Evolutionary conservation across 108 stramenopile species (phyloP), one percentile per base, ranked within the genome.

Genomic region (Asterionellopsis glacialis): DNA sequence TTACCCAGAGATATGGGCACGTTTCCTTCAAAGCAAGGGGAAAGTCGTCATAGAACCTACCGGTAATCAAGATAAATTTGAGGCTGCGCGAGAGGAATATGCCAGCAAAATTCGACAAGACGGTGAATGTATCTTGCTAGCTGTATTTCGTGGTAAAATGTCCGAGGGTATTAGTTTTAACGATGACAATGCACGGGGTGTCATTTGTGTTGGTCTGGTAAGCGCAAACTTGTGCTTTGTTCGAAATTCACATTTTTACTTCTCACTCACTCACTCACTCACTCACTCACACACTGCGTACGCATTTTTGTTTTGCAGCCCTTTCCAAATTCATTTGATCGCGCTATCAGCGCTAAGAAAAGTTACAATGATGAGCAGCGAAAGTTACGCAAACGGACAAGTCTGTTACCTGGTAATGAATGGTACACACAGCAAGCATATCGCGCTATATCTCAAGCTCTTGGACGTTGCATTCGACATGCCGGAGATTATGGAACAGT

Each of bases 341-440:
- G 81, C 11, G 51, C 76, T 11, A 69, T 93, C 42, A 77, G 68
- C 58, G 74, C 84, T 48, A 95, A 95, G 76, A 69, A 60, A 56
- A 41, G 50, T 22, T 95, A 88, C 80, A 93, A 93, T 63, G 81
- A 92, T 57, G 84, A 88, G 43, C 85, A 88, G 50, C 59, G 83
- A 14, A 76, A 67, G 44, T 49, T 79, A 11, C 57, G 62, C 23
- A 64, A 75, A 11, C 68, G 85, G 2, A 82, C 61, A 12, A 69
- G 64, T 51, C 59, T 93, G 28, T 73, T 94, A 4, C 82, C 84
- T 10, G 95, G 95, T 0, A 11, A 43, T 1, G 84, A 90, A 28
- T 96, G 92, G 93, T 96, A 96, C 66, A n/a, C 68, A 5, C 91
- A 93, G 57, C 93, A 96, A 68, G 96, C 96, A 7, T 93, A 84